Percentiles rank a stretch among this genome's conserved stretches.
Evolutionary conservation across 2,329 filamentous ascomycete species (phyloP).

Genomic region (Ophiostoma populinum): DNA sequence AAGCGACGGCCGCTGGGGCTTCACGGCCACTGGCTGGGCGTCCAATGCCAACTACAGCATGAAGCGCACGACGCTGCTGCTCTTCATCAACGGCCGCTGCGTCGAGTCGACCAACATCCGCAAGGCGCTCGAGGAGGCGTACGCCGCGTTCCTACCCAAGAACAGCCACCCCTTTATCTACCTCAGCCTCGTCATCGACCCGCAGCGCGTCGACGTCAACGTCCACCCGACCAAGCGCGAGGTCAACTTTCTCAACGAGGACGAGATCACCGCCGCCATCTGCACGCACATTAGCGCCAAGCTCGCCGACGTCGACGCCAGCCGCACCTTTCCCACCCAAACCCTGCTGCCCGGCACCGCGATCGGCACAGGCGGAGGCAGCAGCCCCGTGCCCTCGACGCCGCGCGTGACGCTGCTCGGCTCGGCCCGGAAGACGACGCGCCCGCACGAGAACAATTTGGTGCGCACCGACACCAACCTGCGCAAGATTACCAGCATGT

Average conservation of each 20-base stretch:
- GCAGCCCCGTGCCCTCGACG: slow-evolving; percentile 18
- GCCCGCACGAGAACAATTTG: slow-evolving; percentile 68
- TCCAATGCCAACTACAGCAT: slow-evolving; percentile 92
- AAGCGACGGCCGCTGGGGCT: slow-evolving; percentile 63
- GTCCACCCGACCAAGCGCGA: slow-evolving; percentile 94
- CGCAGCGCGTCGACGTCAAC: slow-evolving; percentile 85
- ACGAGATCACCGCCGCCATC: slow-evolving; percentile 79
- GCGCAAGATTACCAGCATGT: slow-evolving; percentile 94
- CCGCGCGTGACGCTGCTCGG: slow-evolving; percentile 14
- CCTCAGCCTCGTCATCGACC: slow-evolving; percentile 81
- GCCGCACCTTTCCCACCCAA: slow-evolving; percentile 86
- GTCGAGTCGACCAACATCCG: slow-evolving; percentile 82
- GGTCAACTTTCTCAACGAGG: slow-evolving; percentile 93
- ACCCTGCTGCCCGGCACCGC: slow-evolving; percentile 44
- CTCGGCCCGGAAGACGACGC: slow-evolving; percentile 21
- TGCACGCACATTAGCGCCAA: slow-evolving; percentile 64
- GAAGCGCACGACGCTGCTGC: slow-evolving; percentile 70
- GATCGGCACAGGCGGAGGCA: background rate
- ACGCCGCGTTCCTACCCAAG: slow-evolving; percentile 75
- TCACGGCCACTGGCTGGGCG: slow-evolving; percentile 62
- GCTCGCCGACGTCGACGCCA: slow-evolving; percentile 77
- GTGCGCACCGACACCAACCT: slow-evolving; percentile 77
- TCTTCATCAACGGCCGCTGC: slow-evolving; percentile 93
- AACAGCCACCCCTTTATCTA: slow-evolving; percentile 90
- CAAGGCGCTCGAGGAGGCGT: slow-evolving; percentile 81